Base-by-base conservation (phyloP, 805 yeast species). In the Lipomyces sp. region DNA sequence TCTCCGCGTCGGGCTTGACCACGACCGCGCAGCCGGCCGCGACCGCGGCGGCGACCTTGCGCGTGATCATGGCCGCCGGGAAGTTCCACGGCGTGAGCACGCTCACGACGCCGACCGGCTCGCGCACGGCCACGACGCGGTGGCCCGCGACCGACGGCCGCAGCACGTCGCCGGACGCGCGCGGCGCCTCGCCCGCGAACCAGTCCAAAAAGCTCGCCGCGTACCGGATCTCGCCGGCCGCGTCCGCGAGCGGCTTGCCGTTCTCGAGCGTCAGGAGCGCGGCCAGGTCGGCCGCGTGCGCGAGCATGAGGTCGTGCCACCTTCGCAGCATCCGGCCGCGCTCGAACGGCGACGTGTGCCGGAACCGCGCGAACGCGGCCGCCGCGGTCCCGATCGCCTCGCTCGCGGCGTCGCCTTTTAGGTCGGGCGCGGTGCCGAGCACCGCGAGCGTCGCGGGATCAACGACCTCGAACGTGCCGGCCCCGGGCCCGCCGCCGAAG, bases 21-120 rank as follows among this genome's bases (percentile, higher is more conserved):
- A 85, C 86, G 2, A 83, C 70, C 4, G 91, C 80, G 67, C 91
- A 84, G 1, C 93, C 95, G 14, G 86, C 84, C 16, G 93, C 90
- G 28, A 83, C 63, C 2, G 87, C 88, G 29, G 91, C 88, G 19
- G 84, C 90, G 45, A 81, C 68, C 39, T 61, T 61, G n/a, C 64
- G 49, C 13, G 64, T 60, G 28, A 61, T 57, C 64, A 61, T 61
- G 13, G 90, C 86, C 21, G 80, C 69, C 2, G 95, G 95, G 68
- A 85, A 86, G 67, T 86, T 85, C 93, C 93, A 85, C 2, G 93
- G 93, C 2, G 91, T 83, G 61, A 85, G 66, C 47, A 85, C 78
- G 8, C 89, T 90, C 60, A 85, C 83, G 1, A 83, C 89, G 6
- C 95, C 95, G 43, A 85, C 72, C n/a, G 95, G 91, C 65, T 84